Evolutionary conservation across 192 early-diverging fungal genomes (phyloP).

Genomic region (Umbelopsis sp.): DNA sequence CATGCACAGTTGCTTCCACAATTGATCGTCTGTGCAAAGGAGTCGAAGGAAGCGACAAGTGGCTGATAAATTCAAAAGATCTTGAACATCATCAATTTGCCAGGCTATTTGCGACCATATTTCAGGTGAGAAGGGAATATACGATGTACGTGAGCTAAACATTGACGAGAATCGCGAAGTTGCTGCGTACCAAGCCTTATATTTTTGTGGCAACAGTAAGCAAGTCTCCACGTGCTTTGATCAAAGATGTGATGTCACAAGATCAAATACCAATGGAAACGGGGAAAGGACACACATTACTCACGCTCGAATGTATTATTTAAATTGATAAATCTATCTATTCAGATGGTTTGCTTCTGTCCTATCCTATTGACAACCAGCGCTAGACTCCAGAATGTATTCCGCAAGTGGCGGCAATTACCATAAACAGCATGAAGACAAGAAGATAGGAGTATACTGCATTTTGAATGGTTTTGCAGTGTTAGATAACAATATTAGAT

Average conservation of each 20-base stretch:
- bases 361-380: no score
- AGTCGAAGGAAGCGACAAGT: conserved; percentile 4
- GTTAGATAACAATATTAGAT: no score
- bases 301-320: no score
- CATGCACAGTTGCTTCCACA: conserved; percentile 10
- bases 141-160: background rate
- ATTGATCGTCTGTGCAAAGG: conserved; percentile 5
- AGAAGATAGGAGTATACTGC: no score
- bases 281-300: no score
- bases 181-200: background rate
- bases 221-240: background rate
- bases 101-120: conserved; percentile 5
- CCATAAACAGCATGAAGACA: no score
- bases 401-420: no score
- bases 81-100: conserved; percentile 6
- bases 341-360: no score
- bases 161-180: background rate
- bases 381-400: no score
- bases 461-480: no score
- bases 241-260: background rate
- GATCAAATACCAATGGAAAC: no score
- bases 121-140: conserved; percentile 5
- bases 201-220: background rate
- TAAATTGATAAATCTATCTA: no score
- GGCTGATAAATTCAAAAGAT: background rate